Base-by-base conservation (phyloP, 202 grass and related monocot genomes). In the Panicum hallii region DNA sequence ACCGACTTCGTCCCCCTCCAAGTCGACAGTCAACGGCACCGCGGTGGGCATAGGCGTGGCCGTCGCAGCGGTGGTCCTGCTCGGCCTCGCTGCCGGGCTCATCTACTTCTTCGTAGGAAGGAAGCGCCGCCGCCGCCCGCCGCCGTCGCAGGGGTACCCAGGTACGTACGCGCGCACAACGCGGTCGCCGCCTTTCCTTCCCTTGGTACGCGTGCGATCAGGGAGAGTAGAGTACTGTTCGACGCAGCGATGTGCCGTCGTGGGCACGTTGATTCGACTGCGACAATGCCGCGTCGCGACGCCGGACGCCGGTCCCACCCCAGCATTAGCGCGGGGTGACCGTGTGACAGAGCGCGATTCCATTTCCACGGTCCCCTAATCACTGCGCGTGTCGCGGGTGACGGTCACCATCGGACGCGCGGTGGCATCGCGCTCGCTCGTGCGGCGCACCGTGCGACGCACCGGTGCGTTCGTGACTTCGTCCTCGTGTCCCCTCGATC, bases 101-200 rank as follows among this genome's bases (percentile, higher is more conserved):
- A 48, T 91, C 19, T 90, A 83, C 79, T 92, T 53, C 88, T 78
- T 75, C 46, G 11, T 34, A 0, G 79, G 54, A 54, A 90, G 11
- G 80, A 70, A 79, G 63, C 56, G 86, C 41, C 90, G 84, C 13
- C 67, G 86, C 72, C 81, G 77, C 1, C 28, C 44, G 32, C 34
- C 74, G 7, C 71, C 83, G 19, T 60, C 83, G 11, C 63, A 63
- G 30, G 63, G 55, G 20, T 38, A 43, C 9, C 74, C 63, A 83
- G 70, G 84, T 86, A 34, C 41, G 77, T 57, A 40, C 23, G 17
- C 2, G 30, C 63, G n/a, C 42, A 15, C 46, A 67, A 67, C 48
- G 64, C 16, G 65, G 65, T 56, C 36, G 72, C 52, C 36, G 72
- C 23, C 53, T 17, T 4, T 70, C 41, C 12, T 8, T 56, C 36